Conservation (phyloP, 1,284 basidiomycete genomes). For the Sporisorium scitamineum region DNA sequence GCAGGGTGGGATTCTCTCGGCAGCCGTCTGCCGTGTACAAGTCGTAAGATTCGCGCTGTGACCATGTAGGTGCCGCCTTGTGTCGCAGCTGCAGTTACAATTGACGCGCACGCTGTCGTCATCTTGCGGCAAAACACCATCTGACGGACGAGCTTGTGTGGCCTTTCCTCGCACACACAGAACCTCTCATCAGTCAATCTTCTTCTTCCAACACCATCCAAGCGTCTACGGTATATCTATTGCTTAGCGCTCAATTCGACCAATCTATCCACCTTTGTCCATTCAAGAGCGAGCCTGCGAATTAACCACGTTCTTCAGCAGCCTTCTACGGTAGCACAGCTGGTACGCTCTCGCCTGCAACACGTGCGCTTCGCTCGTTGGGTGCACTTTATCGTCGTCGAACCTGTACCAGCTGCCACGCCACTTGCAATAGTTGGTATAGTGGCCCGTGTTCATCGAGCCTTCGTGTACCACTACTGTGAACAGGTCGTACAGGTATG, state of each 20-base stretch:
- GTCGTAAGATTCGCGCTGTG: too few species aligned
- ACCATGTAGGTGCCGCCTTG: neutral
- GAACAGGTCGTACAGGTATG: conserved; percentile 84
- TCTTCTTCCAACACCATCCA: neutral
- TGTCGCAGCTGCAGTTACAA: neutral
- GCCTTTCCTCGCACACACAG: too few species aligned
- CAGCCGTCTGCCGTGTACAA: too few species aligned
- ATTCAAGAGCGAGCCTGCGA: neutral
- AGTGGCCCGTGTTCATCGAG: conserved; percentile 89
- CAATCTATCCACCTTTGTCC: too few species aligned
- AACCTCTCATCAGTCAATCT: too few species aligned
- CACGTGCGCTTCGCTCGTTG: conserved; percentile 45
- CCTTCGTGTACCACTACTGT: conserved; percentile 95
- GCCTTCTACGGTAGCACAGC: conserved; percentile 59
- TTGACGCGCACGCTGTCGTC: conserved; percentile 20
- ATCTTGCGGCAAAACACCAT: conserved; percentile 1
- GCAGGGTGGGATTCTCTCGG: too few species aligned
- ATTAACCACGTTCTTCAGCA: conserved; percentile 52
- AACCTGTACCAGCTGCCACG: conserved; percentile 87
- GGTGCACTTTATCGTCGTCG: conserved; percentile 84
- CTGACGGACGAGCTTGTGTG: neutral
- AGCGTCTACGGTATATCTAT: too few species aligned
- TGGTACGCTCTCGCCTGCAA: conserved; percentile 62
- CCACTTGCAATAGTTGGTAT: conserved; percentile 84
- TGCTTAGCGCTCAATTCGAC: too few species aligned